Evolutionary conservation across 2,329 filamentous ascomycete species (phyloP), one percentile per base, ranked within the genome.

Genomic region (Colletotrichum eremochloae): DNA sequence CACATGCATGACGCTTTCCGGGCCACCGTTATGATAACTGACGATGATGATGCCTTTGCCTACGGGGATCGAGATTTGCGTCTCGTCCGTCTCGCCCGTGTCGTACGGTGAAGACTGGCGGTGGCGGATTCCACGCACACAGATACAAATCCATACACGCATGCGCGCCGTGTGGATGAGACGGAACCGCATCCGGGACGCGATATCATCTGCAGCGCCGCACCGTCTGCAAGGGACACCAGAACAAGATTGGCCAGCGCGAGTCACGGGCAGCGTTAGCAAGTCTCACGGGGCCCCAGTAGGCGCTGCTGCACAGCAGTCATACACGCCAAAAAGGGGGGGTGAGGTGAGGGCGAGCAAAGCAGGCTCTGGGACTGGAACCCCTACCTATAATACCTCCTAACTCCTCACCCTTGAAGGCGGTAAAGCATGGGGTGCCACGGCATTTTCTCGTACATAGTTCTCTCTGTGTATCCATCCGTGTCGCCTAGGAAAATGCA

Each of bases 171-270:
- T 14, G 20, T 14, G 44, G 29, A 18, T 29, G 31, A 60, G 57
- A 50, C 60, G 60, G 60, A 50, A 62, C 31, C 36, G 40, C 40
- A 56, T 40, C 46, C 40, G 57, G 48, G 46, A 48, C 29, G 38
- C 64, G 57, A 62, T 68, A 71, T 71, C 68, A 68, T 71, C 68
- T 71, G 68, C 68, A 71, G 68, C 68, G 50, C 50, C 50, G 44
- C 20, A 20, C 40, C 15, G 12, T 40, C 68, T 68, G 68, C 64
- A 71, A 71, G 68, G 68, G 58, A 71, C 64, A 58, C 68, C 68
- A 38, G 50, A 71, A 71, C 40, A 42, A 31, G 68, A 20, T 24
- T 68, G 63, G 64, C 63, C 55, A 46, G 48, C 31, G 6, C 46
- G 20, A 50, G 40, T 15, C 29, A 52, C 38, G 38, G 38, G 38